A percentile compares a stretch with the other conserved stretches of the same genome.
phyloP scores from a whole-genome alignment of 352 stramenopile species.

The Pythium folliculosum region DNA sequence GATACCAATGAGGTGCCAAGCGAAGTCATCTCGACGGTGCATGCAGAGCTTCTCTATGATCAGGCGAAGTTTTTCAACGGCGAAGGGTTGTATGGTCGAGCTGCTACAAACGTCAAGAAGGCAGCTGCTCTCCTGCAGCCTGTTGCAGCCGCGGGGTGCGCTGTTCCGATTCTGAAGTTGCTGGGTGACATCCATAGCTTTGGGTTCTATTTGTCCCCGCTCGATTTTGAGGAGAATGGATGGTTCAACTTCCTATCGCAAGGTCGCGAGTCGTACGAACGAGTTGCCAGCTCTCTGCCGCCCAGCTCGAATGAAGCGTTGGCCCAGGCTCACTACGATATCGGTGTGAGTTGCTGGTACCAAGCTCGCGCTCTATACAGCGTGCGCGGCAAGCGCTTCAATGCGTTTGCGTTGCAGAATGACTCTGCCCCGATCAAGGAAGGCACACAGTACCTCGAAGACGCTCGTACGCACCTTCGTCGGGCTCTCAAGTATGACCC shows the following conservation, averaged over 20 bases:
- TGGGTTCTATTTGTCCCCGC: slow-evolving; percentile 77
- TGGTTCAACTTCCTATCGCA: slow-evolving; percentile 70
- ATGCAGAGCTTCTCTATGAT: slow-evolving; percentile 71
- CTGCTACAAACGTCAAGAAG: slow-evolving; percentile 59
- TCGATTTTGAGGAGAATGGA: slow-evolving; percentile 41
- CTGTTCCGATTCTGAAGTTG: slow-evolving; percentile 45
- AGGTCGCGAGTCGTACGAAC: slow-evolving; percentile 61
- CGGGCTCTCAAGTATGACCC: slow-evolving; percentile 41
- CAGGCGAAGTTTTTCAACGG: slow-evolving; percentile 77
- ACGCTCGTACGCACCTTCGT: slow-evolving; percentile 30
- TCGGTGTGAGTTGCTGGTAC: slow-evolving; percentile 80
- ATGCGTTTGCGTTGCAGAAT: slow-evolving; percentile 41
- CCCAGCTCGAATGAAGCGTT: slow-evolving; percentile 8
- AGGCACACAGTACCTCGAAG: slow-evolving; percentile 43
- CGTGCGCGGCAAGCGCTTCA: slow-evolving; percentile 33
- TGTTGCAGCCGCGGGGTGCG: not conserved
- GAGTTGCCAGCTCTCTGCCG: slow-evolving; percentile 24
- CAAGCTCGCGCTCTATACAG: slow-evolving; percentile 58
- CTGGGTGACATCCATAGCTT: slow-evolving; percentile 83
- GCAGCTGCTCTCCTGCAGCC: slow-evolving; percentile 49
- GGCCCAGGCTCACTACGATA: slow-evolving; percentile 63
- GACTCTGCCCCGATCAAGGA: slow-evolving; percentile 20
- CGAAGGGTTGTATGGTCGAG: slow-evolving; percentile 74
- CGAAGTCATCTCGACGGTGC: slow-evolving; percentile 55
- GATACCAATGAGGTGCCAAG: slow-evolving; percentile 5